phyloP scores from a whole-genome alignment of 345 rosid genomes.

The Geranium rotundifolium region DNA sequence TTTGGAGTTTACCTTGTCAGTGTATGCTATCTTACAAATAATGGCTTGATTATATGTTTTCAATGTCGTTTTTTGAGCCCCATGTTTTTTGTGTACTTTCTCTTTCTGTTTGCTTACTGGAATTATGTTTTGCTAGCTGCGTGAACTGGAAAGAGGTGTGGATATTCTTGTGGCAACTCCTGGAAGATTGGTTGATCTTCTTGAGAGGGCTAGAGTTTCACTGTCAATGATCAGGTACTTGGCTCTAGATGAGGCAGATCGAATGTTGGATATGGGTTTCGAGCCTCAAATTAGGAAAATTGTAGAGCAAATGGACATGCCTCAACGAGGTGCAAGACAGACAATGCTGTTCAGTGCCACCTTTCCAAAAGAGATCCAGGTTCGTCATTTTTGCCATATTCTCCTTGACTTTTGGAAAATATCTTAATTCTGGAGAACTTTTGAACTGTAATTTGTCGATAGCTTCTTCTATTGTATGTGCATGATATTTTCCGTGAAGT shows the following conservation, averaged over 20 bases:
- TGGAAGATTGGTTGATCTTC: constrained; percentile 87
- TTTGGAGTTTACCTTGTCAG: neutral
- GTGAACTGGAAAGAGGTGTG: constrained; percentile 92
- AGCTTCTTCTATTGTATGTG: neutral
- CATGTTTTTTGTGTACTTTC: no score
- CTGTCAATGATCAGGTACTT: constrained; percentile 79
- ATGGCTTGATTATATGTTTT: neutral
- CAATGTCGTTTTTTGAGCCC: neutral
- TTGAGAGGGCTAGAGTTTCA: constrained; percentile 95
- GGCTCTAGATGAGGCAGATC: constrained; percentile 96
- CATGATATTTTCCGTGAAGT: neutral
- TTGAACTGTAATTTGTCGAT: neutral
- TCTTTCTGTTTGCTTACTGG: neutral
- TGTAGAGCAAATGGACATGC: constrained; percentile 97
- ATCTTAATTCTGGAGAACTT: neutral
- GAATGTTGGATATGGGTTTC: constrained; percentile 99
- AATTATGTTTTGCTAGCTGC: constrained; percentile 43
- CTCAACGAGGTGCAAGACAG: constrained; percentile 73
- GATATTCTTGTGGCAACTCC: constrained; percentile 99
- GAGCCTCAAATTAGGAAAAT: constrained; percentile 98
- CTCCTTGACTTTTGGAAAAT: neutral
- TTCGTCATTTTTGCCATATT: constrained; percentile 4
- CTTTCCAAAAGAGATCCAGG: constrained; percentile 97
- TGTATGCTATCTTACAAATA: neutral
- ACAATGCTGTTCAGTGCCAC: constrained; percentile 97